A percentile compares a stretch with the other conserved stretches of the same genome.
phyloP scores from a whole-genome alignment of 768 basidiomycete genomes.

The Tricholoma matsutake region DNA sequence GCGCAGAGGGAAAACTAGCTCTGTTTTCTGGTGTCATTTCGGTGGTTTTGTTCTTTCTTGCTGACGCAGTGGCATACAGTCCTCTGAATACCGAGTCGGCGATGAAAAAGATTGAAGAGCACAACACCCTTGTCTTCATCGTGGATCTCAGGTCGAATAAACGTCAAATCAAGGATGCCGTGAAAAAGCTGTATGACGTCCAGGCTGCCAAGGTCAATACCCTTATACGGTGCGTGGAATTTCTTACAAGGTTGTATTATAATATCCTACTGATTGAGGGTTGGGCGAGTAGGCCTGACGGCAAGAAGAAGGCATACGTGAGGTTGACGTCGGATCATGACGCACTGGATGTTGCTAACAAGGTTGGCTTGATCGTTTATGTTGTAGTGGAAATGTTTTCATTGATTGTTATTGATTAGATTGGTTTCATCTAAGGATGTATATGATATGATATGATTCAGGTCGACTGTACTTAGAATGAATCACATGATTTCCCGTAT shows the following conservation, averaged over 20 bases:
- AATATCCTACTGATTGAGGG: background rate
- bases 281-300: constrained; percentile 69
- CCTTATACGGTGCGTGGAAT: constrained; percentile 78
- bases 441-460: too few species aligned
- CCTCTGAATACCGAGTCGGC: constrained; percentile 94
- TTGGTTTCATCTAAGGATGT: constrained; percentile 81
- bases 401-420: constrained; percentile 40
- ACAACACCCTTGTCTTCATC: constrained; percentile 98
- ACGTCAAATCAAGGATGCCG: constrained; percentile 98
- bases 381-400: background rate
- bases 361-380: constrained; percentile 45
- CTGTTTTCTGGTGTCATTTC: background rate
- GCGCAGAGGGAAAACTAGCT: too few species aligned
- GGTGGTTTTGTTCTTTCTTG: background rate
- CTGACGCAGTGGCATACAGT: constrained; percentile 29
- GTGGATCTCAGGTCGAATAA: constrained; percentile 96
- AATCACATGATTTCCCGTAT: too few species aligned
- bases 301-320: constrained; percentile 99
- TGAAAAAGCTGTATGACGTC: constrained; percentile 99
- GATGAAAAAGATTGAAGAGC: constrained; percentile 99
- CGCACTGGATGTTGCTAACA: constrained; percentile 96
- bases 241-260: background rate
- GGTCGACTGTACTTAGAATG: too few species aligned
- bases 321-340: constrained; percentile 94
- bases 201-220: constrained; percentile 97